phyloP scores from a whole-genome alignment of 495 filamentous ascomycete genomes.

The Penicillium tannophilum region DNA sequence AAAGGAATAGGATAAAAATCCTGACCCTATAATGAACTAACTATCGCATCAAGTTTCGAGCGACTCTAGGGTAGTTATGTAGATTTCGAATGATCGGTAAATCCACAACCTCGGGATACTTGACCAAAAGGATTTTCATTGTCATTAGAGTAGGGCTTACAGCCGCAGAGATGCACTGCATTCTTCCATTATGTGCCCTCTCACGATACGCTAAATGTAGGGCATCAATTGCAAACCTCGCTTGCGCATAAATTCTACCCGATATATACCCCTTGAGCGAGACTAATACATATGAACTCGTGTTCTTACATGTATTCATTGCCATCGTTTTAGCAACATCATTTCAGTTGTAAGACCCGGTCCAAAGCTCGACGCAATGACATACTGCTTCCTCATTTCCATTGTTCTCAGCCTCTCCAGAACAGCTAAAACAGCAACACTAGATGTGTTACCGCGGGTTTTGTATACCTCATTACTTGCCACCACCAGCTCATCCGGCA shows the following conservation, averaged over 20 bases:
- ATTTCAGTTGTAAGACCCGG: conserved; percentile 67
- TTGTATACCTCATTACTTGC: conserved; percentile 65
- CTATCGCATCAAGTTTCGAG: no score
- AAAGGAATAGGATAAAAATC: no score
- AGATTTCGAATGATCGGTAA: no score
- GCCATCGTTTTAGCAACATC: conserved; percentile 40
- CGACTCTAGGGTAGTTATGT: no score
- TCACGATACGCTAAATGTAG: no score
- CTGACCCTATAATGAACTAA: no score
- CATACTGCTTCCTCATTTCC: conserved; percentile 50
- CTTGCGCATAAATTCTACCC: not conserved
- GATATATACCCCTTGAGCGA: not conserved
- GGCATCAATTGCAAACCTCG: no score
- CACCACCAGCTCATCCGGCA: conserved; percentile 60
- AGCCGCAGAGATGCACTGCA: no score
- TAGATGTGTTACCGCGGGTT: conserved; percentile 63
- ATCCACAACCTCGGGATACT: no score
- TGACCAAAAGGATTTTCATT: no score
- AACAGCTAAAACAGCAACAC: conserved; percentile 56
- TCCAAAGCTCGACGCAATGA: conserved; percentile 67
- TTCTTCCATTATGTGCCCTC: no score
- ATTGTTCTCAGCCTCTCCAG: conserved; percentile 45
- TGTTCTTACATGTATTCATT: not conserved
- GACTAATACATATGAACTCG: not conserved
- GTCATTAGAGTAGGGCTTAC: no score